Conservation (phyloP, 2,329 filamentous ascomycete species). For the Talaromyces rugulosus region DNA sequence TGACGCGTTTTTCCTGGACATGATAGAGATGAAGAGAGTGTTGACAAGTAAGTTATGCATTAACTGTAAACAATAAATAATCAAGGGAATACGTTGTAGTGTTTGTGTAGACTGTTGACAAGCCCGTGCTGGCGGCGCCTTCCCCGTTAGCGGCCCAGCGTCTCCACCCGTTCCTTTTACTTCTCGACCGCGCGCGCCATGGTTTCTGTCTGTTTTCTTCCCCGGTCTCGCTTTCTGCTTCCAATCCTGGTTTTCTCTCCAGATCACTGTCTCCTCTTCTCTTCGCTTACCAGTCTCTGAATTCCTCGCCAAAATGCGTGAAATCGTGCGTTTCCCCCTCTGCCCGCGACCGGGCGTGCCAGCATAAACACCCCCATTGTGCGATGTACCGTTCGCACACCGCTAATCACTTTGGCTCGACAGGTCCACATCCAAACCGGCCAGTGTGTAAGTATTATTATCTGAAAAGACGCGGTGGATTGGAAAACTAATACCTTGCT, state of each 20-base stretch:
- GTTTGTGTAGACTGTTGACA: not conserved
- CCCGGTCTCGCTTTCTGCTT: conserved; percentile 14
- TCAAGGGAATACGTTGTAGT: no score
- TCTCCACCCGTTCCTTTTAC: not conserved
- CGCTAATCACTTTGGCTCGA: conserved; percentile 36
- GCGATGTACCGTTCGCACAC: conserved; percentile 24
- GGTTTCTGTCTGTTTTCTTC: conserved; percentile 12
- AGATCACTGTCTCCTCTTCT: not conserved
- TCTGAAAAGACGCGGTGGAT: not conserved
- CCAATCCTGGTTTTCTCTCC: not conserved
- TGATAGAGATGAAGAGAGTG: not conserved
- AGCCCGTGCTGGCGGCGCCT: not conserved
- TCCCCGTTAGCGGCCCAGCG: not conserved
- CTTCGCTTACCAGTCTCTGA: not conserved
- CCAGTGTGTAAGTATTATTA: conserved; percentile 76
- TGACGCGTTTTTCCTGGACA: not conserved
- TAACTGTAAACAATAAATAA: not conserved
- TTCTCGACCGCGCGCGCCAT: not conserved
- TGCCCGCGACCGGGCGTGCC: conserved; percentile 31
- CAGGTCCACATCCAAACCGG: conserved; percentile 99
- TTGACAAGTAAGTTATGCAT: not conserved
- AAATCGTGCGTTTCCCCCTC: conserved; percentile 58
- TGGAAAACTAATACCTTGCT: not conserved
- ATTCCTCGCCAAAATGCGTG: conserved; percentile 59
- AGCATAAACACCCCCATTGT: conserved; percentile 21